These are phyloP conservation scores for Fragaria ananassa DNA, from an alignment of 306 rosid species.

Conservation along the genomic window DNA sequence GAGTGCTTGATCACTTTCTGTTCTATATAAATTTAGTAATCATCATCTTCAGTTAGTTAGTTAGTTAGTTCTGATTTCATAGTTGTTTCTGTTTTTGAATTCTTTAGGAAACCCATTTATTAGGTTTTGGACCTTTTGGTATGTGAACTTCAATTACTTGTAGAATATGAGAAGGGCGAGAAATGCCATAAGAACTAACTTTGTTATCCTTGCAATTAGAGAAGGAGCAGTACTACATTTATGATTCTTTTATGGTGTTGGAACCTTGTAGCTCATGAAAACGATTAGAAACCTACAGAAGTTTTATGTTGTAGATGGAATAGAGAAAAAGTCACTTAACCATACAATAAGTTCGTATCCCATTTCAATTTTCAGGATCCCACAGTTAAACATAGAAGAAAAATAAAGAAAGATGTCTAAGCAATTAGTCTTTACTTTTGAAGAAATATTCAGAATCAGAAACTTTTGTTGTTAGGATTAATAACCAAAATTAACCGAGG, in stretches of 20 bases:
- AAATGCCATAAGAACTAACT: background rate
- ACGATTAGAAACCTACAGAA: background rate
- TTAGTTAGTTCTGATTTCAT: background rate
- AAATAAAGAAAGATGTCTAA: background rate
- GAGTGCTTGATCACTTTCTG: background rate
- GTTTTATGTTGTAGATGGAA: background rate
- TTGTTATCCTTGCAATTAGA: background rate
- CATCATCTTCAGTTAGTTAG: background rate
- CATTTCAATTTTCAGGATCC: background rate
- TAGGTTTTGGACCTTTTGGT: background rate
- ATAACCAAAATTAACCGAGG: background rate
- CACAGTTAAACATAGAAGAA: background rate
- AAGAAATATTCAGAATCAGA: background rate
- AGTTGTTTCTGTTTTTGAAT: background rate
- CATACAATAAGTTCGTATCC: background rate
- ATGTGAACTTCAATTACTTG: background rate
- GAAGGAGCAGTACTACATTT: background rate
- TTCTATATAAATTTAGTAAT: background rate
- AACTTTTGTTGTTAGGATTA: background rate
- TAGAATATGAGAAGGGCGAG: background rate
- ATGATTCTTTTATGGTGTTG: background rate
- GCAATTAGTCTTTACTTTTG: background rate
- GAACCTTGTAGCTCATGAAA: background rate
- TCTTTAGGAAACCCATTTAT: conserved; percentile 2
- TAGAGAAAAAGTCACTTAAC: background rate